Percentiles rank a stretch among this genome's conserved stretches.
These are phyloP conservation scores for Aspergillus felis DNA, from an alignment of 2,329 filamentous ascomycete genomes.

Conservation along the genomic window DNA sequence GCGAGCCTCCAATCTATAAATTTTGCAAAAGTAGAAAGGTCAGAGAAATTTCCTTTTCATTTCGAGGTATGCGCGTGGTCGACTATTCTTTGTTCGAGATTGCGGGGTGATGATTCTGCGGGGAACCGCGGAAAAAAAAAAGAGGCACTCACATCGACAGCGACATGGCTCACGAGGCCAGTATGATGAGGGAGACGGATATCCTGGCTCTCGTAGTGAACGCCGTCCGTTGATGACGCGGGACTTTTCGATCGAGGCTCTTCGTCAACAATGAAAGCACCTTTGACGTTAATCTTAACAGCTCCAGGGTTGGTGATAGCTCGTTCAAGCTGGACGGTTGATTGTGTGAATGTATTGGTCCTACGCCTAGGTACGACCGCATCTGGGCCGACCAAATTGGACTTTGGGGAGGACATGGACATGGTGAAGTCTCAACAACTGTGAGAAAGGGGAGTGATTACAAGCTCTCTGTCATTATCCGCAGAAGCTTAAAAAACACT, in stretches of 20 bases:
- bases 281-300: slow-evolving; percentile 93
- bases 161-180: slow-evolving; percentile 91
- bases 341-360: slow-evolving; percentile 20
- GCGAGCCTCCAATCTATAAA: slow-evolving; percentile 83
- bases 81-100: slow-evolving; percentile 4
- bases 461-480: background rate
- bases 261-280: slow-evolving; percentile 92
- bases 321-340: slow-evolving; percentile 31
- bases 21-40: background rate
- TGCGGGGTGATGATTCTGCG: slow-evolving; percentile 31
- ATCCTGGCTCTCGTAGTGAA: slow-evolving; percentile 76
- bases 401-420: slow-evolving; percentile 34
- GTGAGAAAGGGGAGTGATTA: slow-evolving; percentile 8
- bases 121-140: slow-evolving; percentile 22
- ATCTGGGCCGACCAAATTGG: slow-evolving; percentile 12
- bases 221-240: slow-evolving; percentile 50
- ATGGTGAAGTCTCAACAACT: slow-evolving; percentile 20
- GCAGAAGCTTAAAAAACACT: background rate
- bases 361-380: slow-evolving; percentile 15
- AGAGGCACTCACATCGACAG: slow-evolving; percentile 72
- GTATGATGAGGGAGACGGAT: slow-evolving; percentile 97
- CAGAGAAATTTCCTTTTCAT: slow-evolving; percentile 6
- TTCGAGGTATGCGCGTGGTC: slow-evolving; percentile 4
- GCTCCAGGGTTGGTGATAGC: slow-evolving; percentile 59
- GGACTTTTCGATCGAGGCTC: slow-evolving; percentile 52